These are phyloP conservation scores for Pestalotiopsis sp. DNA, from an alignment of 2,329 filamentous ascomycete species.

Conservation along the genomic window DNA sequence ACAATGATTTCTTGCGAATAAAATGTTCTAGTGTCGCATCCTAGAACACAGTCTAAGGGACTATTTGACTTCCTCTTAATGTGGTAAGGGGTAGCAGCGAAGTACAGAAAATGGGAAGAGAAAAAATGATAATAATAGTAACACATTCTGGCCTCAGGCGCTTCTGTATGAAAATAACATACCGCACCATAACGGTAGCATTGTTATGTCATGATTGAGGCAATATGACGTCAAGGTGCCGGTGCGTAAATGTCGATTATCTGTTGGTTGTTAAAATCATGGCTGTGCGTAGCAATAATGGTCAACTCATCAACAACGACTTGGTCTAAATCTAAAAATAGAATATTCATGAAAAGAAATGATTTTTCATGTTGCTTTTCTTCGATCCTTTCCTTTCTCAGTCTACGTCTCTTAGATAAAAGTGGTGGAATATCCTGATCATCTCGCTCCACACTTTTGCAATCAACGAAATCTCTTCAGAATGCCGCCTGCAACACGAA, in stretches of 20 bases:
- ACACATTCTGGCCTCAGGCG: too few relatives aligned
- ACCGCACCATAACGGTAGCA: too few relatives aligned
- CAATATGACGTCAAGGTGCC: neutral
- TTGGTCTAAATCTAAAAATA: neutral
- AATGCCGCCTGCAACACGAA: neutral
- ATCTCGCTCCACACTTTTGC: neutral
- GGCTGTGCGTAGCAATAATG: neutral
- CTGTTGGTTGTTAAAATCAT: neutral
- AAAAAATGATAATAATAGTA: too few relatives aligned
- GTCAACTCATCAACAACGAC: neutral
- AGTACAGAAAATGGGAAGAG: too few relatives aligned
- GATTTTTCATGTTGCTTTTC: neutral
- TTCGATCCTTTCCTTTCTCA: neutral
- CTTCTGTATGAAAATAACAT: too few relatives aligned
- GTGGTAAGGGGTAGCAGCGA: too few relatives aligned
- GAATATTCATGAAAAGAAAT: neutral
- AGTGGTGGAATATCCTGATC: neutral
- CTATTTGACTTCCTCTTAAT: too few relatives aligned
- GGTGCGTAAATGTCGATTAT: neutral
- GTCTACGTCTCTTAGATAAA: neutral
- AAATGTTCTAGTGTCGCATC: too few relatives aligned
- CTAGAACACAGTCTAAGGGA: too few relatives aligned
- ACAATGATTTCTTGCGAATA: too few relatives aligned
- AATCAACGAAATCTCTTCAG: neutral
- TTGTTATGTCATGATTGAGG: too few relatives aligned